Evolutionary conservation across 1,139 yeast genomes (phyloP), one percentile per base, ranked within the genome.

Genomic region (Yamadazyma mexicana): DNA sequence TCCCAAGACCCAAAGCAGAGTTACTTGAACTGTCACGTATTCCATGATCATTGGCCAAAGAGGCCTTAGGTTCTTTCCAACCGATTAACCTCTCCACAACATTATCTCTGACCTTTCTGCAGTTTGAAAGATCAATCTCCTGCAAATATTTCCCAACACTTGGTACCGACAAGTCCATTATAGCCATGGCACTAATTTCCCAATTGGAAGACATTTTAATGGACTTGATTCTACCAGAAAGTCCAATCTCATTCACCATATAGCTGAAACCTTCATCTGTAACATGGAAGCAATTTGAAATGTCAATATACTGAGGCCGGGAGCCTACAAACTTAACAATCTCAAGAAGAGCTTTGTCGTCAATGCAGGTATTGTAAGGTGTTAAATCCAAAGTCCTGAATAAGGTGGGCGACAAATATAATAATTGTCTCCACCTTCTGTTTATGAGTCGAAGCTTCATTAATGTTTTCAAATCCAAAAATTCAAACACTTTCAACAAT

Each of bases 101-200:
- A 48, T 77, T 80, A 55, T 85, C 92, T 38, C 82, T 68, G 3
- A 84, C 88, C 50, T 81, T 83, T 26, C 89, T 66, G 54, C 92
- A 85, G 56, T 85, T 84, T 4, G 87, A 75, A 34, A 85, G 62
- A 54, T 84, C 88, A 20, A 85, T 66, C 43, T 76, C 81, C 43
- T 73, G 77, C 33, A 85, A 60, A 46, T 71, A 63, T 35, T 71
- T 66, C 2, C 89, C 89, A 29, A 82, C 79, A 46, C 77, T 73
- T 0, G 84, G 83, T 2, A 77, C 81, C 1, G 87, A 75, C 36
- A 85, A 59, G 55, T 85, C 92, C 87, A 84, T 81, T 17, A 85
- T 81, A 4, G 91, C 86, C 87, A 82, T 79, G 3, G 88, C 87
- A 46, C 84, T 77, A 7, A 84, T 79, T 49, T 83, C 87, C 92